These are phyloP conservation scores for Fusarium secorum DNA, from an alignment of 2,329 filamentous ascomycete species.

Conservation along the genomic window DNA sequence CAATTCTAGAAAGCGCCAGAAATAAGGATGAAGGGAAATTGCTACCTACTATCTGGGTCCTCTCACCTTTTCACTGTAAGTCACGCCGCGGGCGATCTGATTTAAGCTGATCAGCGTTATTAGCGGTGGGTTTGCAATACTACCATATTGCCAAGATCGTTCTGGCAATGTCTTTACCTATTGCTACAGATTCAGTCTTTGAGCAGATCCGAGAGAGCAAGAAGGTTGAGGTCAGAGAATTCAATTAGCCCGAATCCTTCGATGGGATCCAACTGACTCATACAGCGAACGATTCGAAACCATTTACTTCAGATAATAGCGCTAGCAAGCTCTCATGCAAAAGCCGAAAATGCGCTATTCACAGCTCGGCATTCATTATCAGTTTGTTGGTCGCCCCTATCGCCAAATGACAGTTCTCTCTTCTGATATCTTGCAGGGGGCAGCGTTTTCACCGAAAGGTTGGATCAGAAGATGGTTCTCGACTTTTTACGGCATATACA, in stretches of 20 bases:
- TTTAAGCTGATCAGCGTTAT: background rate
- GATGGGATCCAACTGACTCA: background rate
- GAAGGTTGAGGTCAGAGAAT: background rate
- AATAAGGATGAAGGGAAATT: background rate
- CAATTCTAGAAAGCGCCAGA: background rate
- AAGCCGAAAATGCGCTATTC: background rate
- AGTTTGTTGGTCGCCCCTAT: background rate
- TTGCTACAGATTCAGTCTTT: background rate
- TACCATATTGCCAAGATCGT: background rate
- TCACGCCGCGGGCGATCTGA: rapidly evolving
- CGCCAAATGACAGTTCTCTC: background rate
- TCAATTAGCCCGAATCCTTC: rapidly evolving
- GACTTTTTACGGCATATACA: background rate
- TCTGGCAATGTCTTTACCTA: background rate
- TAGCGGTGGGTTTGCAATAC: background rate
- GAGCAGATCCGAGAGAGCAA: background rate
- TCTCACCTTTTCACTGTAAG: background rate
- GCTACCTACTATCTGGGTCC: background rate
- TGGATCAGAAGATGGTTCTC: background rate
- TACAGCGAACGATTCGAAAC: background rate
- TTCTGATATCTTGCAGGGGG: background rate
- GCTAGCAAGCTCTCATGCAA: background rate
- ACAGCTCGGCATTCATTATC: background rate
- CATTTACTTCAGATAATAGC: background rate
- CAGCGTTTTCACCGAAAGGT: background rate